Base-by-base conservation (phyloP, 352 stramenopile species). In the Thalassiosira sp. region DNA sequence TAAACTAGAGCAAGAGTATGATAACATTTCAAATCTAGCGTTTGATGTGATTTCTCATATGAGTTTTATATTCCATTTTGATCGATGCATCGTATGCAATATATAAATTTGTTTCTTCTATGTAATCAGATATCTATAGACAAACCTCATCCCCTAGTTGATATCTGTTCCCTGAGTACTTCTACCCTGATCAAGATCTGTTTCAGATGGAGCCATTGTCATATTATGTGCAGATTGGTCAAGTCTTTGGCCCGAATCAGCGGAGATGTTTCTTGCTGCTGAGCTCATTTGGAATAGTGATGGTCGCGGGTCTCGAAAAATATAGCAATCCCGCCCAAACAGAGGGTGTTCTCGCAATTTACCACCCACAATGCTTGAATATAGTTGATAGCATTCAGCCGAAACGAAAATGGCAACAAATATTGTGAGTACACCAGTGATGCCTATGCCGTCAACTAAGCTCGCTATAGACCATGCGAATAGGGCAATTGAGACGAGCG, bases 311-410 rank as follows among this genome's bases (percentile, higher is more conserved):
- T 33, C 33, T 48, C 54, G 46, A 31, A 49, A 20, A 11, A 62
- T 49, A 16, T 64, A 64, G 35, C 56, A 64, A 10, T 20, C 37
- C 35, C 56, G 49, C n/a, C 56, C 56, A 35, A 64, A 64, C 25
- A 64, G 8, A 2, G 22, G 16, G 16, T 64, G 56, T 3, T 49
- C 35, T 24, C 56, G 28, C 37, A 64, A 27, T 25, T 20, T 24
- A 15, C 56, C 56, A 53, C 35, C 56, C 27, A 48, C 24, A 24
- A 64, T 64, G 16, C 25, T 49, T 35, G 35, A 25, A n/a, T 64
- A 64, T 22, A 64, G 56, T 51, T 35, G 20, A 28, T 64, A 64
- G 25, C 33, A 40, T 3, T 52, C 31, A 13, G 31, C 10, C 31
- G 20, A 10, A 5, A 46, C 8, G 37, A 35, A 64, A 18, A 64